These are phyloP conservation scores for Thuja plicata DNA, from an alignment of 83 land plant genomes.

Conservation along the genomic window DNA sequence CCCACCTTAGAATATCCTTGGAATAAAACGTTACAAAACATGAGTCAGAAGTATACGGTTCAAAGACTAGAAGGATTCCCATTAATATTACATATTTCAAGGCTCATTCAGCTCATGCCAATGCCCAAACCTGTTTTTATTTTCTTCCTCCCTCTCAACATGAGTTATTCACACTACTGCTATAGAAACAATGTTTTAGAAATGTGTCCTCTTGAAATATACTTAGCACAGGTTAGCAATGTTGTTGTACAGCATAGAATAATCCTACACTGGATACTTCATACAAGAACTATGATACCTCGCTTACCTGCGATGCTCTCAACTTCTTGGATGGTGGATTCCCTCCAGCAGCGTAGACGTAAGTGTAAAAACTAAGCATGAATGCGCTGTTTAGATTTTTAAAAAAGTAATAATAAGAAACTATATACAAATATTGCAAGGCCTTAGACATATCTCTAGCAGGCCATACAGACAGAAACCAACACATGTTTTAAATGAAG, in stretches of 20 bases:
- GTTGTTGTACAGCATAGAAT: neutral
- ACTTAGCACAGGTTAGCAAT: neutral
- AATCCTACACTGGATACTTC: neutral
- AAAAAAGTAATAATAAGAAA: neutral
- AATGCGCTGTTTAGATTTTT: slow-evolving; percentile 38
- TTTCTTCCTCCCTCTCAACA: neutral
- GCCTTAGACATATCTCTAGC: neutral
- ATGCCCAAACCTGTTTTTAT: neutral
- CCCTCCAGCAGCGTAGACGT: slow-evolving; percentile 60
- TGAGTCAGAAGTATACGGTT: neutral
- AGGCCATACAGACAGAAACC: neutral
- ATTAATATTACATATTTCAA: neutral
- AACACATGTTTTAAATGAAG: neutral
- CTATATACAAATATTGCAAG: too few species aligned
- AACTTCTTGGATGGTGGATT: slow-evolving; percentile 73
- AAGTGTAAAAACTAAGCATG: slow-evolving; percentile 67
- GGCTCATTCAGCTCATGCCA: neutral
- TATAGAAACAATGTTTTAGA: neutral
- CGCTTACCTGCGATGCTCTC: slow-evolving; percentile 1
- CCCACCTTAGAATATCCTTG: neutral
- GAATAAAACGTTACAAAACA: neutral
- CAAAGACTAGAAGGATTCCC: neutral
- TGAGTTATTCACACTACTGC: neutral
- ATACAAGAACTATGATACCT: neutral
- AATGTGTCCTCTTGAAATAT: neutral